Percentiles rank a stretch among this genome's conserved stretches.
phyloP scores from a whole-genome alignment of 371 early-diverging fungal species.

The Mortierella sp. region DNA sequence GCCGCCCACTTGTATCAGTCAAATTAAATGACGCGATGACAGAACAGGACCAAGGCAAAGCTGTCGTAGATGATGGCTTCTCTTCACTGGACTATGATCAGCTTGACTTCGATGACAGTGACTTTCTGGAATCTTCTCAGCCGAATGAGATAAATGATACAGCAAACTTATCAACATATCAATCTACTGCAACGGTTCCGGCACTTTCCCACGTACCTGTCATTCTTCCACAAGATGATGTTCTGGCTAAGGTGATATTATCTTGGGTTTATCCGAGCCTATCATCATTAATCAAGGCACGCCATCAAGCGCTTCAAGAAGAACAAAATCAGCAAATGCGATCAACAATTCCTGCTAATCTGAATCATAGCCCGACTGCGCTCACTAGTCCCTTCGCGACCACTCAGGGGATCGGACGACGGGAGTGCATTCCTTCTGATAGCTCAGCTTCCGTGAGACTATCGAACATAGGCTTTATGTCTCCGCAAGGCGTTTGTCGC shows the following conservation, averaged over 20 bases:
- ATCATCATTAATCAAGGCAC: constrained; percentile 12
- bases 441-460: not conserved
- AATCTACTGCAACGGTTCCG: not conserved
- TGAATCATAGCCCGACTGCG: not conserved
- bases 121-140: constrained; percentile 17
- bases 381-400: not conserved
- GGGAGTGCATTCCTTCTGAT: not conserved
- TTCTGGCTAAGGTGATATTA: constrained; percentile 8
- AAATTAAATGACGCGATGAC: not conserved
- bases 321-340: constrained; percentile 20
- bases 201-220: not conserved
- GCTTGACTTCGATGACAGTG: constrained; percentile 30
- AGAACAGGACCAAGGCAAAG: not conserved
- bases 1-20: not conserved
- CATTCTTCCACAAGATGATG: constrained; percentile 14
- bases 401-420: not conserved
- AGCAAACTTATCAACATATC: not conserved
- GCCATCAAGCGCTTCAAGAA: constrained; percentile 25
- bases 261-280: constrained; percentile 35
- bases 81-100: constrained; percentile 35
- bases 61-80: constrained; percentile 23
- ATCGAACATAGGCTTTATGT: constrained; percentile 15
- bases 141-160: not conserved
- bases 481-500: constrained; percentile 17
- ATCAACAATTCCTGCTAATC: not conserved